Evolutionary conservation across 805 yeast species (phyloP), one percentile per base, ranked within the genome.

Genomic region (Yamadazyma philogaea): DNA sequence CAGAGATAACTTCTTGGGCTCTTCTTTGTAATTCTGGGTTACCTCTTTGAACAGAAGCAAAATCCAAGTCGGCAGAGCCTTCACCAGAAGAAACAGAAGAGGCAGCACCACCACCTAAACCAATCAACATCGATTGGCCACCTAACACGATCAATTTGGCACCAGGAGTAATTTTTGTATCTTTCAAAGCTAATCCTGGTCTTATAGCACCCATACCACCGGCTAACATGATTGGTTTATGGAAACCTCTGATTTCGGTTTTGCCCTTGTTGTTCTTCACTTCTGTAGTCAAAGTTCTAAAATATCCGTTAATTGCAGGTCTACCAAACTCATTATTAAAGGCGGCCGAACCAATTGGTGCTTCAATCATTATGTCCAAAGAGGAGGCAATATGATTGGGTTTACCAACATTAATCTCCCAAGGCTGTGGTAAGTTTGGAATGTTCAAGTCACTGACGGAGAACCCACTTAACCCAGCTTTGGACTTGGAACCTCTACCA

Each of bases 61-160:
- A 93, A 74, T 93, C 99, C 57, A 93, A 78, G 51, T 84, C 96
- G 22, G 95, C 98, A 31, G 96, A 86, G 40, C 93, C 96, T 63
- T 87, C 96, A 55, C 97, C 96, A 18, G 96, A 86, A n/a, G 96
- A 81, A 39, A 90, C 81, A 11, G 96, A 87, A 2, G 99, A 93
- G 5, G 99, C 99, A 32, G 99, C 99, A 69, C 99, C 99, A 58
- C 99, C 99, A 60, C 99, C 99, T 45, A 93, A 77, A 58, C 99
- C 99, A 66, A 93, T 93, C 56, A 93, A 78, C 98, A 93, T 91
- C 16, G 88, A 87, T 56, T 90, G 96, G 46, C 99, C 99, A 61
- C 99, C 99, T 37, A 93, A 78, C 22, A 93, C 99, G 58, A 93
- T 87, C 49, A 93, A 75, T 42, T 83, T 80, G 14, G 97, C 81